phyloP scores from a whole-genome alignment of 1,284 basidiomycete genomes.

The Fereydounia khargensis region DNA sequence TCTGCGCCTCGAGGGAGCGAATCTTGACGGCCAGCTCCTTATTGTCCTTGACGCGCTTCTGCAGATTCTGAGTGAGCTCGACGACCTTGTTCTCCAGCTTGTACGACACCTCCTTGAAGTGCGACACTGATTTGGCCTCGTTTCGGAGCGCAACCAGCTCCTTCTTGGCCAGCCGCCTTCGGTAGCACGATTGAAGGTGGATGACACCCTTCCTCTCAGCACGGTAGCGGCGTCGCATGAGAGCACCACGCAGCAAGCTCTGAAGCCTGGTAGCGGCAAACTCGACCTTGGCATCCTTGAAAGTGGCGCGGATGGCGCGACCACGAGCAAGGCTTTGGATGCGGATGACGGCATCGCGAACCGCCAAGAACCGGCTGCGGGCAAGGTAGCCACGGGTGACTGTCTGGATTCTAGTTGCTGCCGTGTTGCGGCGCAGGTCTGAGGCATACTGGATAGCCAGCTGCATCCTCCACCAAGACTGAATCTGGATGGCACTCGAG shows the following conservation, averaged over 20 bases:
- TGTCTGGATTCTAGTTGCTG: constrained; percentile 76
- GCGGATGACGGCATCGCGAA: constrained; percentile 67
- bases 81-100: constrained; percentile 98
- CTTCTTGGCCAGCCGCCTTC: constrained; percentile 80
- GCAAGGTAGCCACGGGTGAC: constrained; percentile 72
- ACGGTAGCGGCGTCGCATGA: constrained; percentile 67
- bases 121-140: constrained; percentile 93
- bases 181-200: constrained; percentile 85
- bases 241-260: constrained; percentile 77
- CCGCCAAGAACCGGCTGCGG: constrained; percentile 68
- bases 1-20: constrained; percentile 75
- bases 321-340: constrained; percentile 85
- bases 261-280: constrained; percentile 76
- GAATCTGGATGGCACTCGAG: constrained; percentile 75
- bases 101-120: constrained; percentile 99
- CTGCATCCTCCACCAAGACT: constrained; percentile 89
- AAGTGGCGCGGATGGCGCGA: constrained; percentile 69
- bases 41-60: constrained; percentile 87
- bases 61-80: constrained; percentile 93
- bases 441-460: constrained; percentile 73
- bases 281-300: constrained; percentile 65
- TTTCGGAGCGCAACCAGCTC: constrained; percentile 78
- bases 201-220: constrained; percentile 73
- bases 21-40: constrained; percentile 78
- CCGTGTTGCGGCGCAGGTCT: constrained; percentile 70